Evolutionary conservation across 345 rosid genomes (phyloP).

Genomic region (Rhodamnia rubescens): DNA sequence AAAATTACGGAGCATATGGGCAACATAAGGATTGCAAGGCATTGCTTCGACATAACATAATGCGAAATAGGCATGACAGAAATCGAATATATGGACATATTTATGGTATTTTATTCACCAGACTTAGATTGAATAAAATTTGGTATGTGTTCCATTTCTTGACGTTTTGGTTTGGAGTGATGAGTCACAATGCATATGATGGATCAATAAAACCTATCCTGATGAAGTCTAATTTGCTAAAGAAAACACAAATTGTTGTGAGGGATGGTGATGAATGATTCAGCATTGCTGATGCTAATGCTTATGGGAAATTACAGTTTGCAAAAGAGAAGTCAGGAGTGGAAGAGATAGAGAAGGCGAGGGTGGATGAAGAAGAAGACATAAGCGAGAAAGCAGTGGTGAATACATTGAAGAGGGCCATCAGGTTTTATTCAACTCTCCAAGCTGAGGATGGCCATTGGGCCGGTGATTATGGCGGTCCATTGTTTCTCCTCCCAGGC

Average conservation of each 20-base stretch:
- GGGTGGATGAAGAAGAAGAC: slow-evolving; percentile 7
- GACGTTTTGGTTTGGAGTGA: neutral
- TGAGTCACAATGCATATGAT: neutral
- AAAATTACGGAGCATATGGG: no score
- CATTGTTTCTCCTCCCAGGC: slow-evolving; percentile 18
- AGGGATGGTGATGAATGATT: neutral
- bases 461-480: slow-evolving; percentile 40
- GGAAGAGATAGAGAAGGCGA: neutral
- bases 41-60: no score
- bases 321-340: neutral
- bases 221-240: neutral
- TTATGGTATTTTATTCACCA: no score
- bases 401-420: slow-evolving; percentile 14
- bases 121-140: no score
- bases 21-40: no score
- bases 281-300: neutral
- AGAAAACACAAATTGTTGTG: neutral
- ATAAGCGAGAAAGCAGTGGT: slow-evolving; percentile 21
- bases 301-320: neutral
- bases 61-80: no score
- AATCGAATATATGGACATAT: no score
- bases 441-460: slow-evolving; percentile 36
- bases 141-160: no score
- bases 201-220: neutral
- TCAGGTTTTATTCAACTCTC: slow-evolving; percentile 18